Conservation (phyloP, 306 rosid genomes). For the Prunus mongolica region DNA sequence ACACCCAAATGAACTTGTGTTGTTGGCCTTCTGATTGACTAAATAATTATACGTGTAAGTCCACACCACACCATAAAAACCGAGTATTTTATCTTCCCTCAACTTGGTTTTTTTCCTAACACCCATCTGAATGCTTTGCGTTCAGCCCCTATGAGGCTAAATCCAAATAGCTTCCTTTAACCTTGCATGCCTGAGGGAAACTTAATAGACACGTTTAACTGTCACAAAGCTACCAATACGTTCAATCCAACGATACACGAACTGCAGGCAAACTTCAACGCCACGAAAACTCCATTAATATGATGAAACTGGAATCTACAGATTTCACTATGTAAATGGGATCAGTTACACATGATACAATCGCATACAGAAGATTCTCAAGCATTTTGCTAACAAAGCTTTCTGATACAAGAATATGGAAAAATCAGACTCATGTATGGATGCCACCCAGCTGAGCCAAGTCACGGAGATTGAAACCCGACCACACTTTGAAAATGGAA, state of each 20-base stretch:
- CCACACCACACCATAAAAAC: too few species aligned
- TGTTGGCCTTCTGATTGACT: too few species aligned
- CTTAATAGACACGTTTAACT: too few species aligned
- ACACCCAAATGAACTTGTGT: too few species aligned
- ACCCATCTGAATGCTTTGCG: too few species aligned
- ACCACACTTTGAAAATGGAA: slow-evolving; percentile 14
- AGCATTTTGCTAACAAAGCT: slow-evolving; percentile 39
- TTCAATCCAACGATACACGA: not conserved
- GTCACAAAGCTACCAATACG: not conserved
- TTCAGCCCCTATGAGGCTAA: too few species aligned
- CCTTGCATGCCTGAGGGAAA: too few species aligned
- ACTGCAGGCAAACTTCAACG: slow-evolving; percentile 19
- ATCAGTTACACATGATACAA: slow-evolving; percentile 45
- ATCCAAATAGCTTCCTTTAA: too few species aligned
- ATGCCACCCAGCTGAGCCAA: slow-evolving; percentile 25
- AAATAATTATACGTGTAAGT: too few species aligned
- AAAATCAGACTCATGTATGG: slow-evolving; percentile 28
- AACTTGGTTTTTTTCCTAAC: too few species aligned
- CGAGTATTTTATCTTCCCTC: too few species aligned
- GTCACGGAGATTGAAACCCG: not conserved
- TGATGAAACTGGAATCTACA: slow-evolving; percentile 20
- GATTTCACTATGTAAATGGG: slow-evolving; percentile 33
- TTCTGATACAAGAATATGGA: slow-evolving; percentile 16
- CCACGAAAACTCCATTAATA: slow-evolving; percentile 20
- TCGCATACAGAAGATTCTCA: slow-evolving; percentile 22